Evolutionary conservation across 768 basidiomycete species (phyloP).

Genomic region (Suillus discolor): DNA sequence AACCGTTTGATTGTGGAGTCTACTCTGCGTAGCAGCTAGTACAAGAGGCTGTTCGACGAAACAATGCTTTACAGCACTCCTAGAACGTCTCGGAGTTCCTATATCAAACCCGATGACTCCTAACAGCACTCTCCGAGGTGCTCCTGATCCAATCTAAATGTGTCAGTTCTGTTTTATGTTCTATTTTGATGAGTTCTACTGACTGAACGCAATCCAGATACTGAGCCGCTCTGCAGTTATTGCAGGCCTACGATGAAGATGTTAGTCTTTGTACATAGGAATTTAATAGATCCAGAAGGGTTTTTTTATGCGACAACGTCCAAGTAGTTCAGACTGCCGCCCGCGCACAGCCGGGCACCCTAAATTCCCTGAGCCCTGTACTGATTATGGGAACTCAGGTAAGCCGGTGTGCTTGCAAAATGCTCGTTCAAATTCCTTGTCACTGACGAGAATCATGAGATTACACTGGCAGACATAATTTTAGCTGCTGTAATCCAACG

Average conservation of each 20-base stretch:
- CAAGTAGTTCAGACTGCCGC: too few species aligned
- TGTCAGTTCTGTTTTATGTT: slow-evolving; percentile 18
- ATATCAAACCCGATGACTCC: slow-evolving; percentile 23
- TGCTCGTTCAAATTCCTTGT: slow-evolving; percentile 20
- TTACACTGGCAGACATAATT: slow-evolving; percentile 32
- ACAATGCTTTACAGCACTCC: neutral
- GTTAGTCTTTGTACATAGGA: slow-evolving; percentile 7
- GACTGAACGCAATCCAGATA: slow-evolving; percentile 19
- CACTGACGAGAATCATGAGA: slow-evolving; percentile 11
- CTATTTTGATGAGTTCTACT: neutral
- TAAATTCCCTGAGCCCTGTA: slow-evolving; percentile 21
- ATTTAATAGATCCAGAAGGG: slow-evolving; percentile 26
- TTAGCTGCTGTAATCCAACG: slow-evolving; percentile 26
- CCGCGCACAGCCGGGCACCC: slow-evolving; percentile 8
- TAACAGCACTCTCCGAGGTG: slow-evolving; percentile 30
- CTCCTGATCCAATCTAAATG: slow-evolving; percentile 25
- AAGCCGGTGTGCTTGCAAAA: too few species aligned
- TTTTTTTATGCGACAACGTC: slow-evolving; percentile 19
- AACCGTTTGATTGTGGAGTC: neutral
- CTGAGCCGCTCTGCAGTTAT: slow-evolving; percentile 21
- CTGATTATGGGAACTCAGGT: too few species aligned
- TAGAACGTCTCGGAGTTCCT: neutral
- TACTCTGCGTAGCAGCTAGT: neutral
- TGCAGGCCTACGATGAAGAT: slow-evolving; percentile 25
- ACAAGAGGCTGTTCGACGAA: neutral